Evolutionary conservation across 192 early-diverging fungal genomes (phyloP).

Genomic region (Coemansia sp.): DNA sequence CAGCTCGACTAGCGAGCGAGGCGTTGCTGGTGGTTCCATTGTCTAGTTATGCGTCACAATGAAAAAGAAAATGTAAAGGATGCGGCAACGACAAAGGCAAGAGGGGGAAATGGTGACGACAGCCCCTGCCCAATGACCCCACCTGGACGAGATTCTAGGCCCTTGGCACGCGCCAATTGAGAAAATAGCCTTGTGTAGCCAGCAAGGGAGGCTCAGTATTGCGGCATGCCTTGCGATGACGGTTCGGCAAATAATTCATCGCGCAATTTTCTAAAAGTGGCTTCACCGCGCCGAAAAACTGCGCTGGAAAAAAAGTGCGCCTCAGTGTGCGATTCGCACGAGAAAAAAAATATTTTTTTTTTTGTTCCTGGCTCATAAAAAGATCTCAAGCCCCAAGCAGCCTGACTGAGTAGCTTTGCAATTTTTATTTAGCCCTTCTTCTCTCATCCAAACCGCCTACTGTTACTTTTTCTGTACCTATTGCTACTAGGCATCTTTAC

Average conservation of each 20-base stretch:
- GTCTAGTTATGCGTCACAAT: not conserved
- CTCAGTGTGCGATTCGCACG: not conserved
- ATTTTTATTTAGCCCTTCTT: not conserved
- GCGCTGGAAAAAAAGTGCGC: conserved; percentile 4
- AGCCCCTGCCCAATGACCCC: not conserved
- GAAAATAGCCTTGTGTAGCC: not conserved
- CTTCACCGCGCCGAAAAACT: conserved; percentile 3
- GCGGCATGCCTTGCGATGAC: not conserved
- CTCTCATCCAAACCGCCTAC: not conserved
- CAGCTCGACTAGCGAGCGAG: conserved; percentile 37
- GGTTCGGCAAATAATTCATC: not conserved
- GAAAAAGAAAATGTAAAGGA: not conserved
- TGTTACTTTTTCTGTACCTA: not conserved
- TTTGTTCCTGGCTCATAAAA: not conserved
- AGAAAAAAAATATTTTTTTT: not conserved
- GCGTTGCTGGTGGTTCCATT: conserved; percentile 5
- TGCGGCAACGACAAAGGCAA: not conserved
- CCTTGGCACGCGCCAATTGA: not conserved
- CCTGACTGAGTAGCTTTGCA: not conserved
- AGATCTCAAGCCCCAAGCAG: not conserved
- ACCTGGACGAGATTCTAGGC: not conserved
- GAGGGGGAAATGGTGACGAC: not conserved
- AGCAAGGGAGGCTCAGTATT: not conserved
- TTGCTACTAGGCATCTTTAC: not conserved
- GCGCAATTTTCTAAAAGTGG: not conserved